A percentile compares a stretch with the other conserved stretches of the same genome.
These are phyloP conservation scores for Straminergon stramineum DNA, from an alignment of 225 moss, liverwort and hornwort species.

Conservation along the genomic window DNA sequence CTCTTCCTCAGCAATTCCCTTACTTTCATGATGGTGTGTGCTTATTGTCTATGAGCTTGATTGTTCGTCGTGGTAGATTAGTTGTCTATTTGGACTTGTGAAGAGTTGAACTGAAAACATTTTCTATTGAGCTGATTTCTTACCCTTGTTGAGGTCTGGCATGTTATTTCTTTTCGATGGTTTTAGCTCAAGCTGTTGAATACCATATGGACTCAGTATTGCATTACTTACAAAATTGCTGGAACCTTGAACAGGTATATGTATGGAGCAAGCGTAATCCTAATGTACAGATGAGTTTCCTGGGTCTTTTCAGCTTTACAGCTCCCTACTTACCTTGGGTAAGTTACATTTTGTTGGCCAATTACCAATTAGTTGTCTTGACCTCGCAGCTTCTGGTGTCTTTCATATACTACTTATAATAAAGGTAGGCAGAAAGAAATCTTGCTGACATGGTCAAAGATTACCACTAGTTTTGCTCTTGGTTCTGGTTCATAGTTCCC, in stretches of 20 bases:
- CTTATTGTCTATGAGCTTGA: background rate
- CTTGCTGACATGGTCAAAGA: background rate
- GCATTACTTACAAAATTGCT: background rate
- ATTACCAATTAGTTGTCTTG: background rate
- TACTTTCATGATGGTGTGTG: slow-evolving; percentile 95
- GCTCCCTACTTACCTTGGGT: slow-evolving; percentile 99
- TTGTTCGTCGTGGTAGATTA: background rate
- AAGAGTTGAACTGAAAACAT: background rate
- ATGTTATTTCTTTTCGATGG: background rate
- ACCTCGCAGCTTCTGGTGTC: background rate
- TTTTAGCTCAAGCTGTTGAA: background rate
- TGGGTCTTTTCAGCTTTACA: slow-evolving; percentile 97
- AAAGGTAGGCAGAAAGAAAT: background rate
- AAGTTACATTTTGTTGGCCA: background rate
- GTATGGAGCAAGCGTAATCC: slow-evolving; percentile 99
- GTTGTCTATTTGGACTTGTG: background rate
- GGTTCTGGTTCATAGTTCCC: background rate
- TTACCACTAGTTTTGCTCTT: background rate
- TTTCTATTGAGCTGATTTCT: background rate
- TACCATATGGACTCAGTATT: background rate
- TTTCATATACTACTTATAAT: background rate
- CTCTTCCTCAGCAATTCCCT: slow-evolving; percentile 95
- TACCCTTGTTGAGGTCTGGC: background rate
- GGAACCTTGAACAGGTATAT: slow-evolving; percentile 58
- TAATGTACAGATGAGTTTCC: slow-evolving; percentile 97